These are phyloP conservation scores for Pholiota adiposa DNA, from an alignment of 1,284 basidiomycete species.

Conservation along the genomic window DNA sequence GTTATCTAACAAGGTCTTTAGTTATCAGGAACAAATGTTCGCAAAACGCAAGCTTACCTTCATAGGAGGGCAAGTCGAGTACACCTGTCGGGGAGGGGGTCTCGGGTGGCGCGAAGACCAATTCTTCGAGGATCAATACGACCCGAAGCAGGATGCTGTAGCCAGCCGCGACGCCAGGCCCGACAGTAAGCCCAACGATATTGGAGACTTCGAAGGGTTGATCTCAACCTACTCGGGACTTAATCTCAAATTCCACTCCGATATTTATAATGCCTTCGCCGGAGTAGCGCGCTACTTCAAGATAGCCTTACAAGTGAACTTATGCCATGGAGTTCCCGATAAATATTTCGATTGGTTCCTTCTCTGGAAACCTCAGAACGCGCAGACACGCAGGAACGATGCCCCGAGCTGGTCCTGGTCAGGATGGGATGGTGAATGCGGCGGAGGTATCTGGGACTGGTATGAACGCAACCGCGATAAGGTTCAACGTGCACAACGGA, in stretches of 20 bases:
- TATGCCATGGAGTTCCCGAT: conserved; percentile 16
- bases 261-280: conserved; percentile 17
- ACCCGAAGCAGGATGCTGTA: not conserved
- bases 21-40: conserved; percentile 15
- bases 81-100: conserved; percentile 3
- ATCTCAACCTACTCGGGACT: conserved; percentile 10
- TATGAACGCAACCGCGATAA: conserved; percentile 3
- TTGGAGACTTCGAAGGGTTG: conserved; percentile 3
- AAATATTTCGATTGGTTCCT: conserved; percentile 18
- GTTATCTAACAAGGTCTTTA: not conserved
- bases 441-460: conserved; percentile 1
- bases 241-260: conserved; percentile 8
- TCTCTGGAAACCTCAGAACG: conserved; percentile 8
- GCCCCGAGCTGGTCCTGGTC: conserved; percentile 16
- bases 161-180: no score
- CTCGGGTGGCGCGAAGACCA: conserved; percentile 14
- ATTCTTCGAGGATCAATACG: conserved; percentile 12
- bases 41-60: conserved; percentile 12
- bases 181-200: conserved; percentile 5
- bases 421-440: conserved; percentile 8
- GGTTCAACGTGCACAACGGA: not conserved
- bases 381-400: conserved; percentile 4
- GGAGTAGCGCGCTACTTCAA: conserved; percentile 9
- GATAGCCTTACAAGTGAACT: conserved; percentile 3
- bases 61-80: conserved; percentile 13